phyloP scores from a whole-genome alignment of 495 filamentous ascomycete species.

The Cudoniella acicularis region DNA sequence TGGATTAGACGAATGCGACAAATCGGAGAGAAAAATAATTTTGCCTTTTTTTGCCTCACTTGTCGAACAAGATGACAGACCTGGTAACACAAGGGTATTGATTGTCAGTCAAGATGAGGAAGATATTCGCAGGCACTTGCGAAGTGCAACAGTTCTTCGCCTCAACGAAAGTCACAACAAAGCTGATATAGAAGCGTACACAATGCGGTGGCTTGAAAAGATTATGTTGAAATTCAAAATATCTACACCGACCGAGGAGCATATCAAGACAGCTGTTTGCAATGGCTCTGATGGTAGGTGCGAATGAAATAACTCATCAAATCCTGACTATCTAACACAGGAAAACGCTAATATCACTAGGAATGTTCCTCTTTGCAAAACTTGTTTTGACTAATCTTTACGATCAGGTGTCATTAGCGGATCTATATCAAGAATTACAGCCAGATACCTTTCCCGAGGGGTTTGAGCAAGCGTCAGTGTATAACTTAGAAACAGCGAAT shows the following conservation, averaged over 20 bases:
- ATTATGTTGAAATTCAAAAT: constrained; percentile 29
- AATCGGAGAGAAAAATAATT: constrained; percentile 26
- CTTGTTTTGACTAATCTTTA: constrained; percentile 40
- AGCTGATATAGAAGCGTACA: constrained; percentile 31
- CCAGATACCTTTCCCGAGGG: constrained; percentile 31
- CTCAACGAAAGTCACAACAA: constrained; percentile 25
- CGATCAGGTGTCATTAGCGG: constrained; percentile 25
- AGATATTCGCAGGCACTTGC: constrained; percentile 29
- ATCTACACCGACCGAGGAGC: constrained; percentile 16
- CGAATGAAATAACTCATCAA: constrained; percentile 11
- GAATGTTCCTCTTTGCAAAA: constrained; percentile 48
- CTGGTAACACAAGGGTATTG: constrained; percentile 32
- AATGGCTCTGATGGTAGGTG: constrained; percentile 22
- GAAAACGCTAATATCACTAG: constrained; percentile 25
- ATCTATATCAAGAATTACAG: constrained; percentile 31
- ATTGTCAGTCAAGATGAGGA: constrained; percentile 38
- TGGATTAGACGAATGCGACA: constrained; percentile 41
- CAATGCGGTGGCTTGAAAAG: constrained; percentile 12
- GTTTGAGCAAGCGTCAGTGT: constrained; percentile 38
- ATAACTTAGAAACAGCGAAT: no score
- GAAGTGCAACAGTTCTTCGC: constrained; percentile 23
- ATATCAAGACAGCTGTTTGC: constrained; percentile 14
- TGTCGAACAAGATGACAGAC: constrained; percentile 24
- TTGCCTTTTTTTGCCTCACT: constrained; percentile 26
- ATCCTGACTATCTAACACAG: no score